Conservation (phyloP, 805 yeast species). For the Candida odintsovae region DNA sequence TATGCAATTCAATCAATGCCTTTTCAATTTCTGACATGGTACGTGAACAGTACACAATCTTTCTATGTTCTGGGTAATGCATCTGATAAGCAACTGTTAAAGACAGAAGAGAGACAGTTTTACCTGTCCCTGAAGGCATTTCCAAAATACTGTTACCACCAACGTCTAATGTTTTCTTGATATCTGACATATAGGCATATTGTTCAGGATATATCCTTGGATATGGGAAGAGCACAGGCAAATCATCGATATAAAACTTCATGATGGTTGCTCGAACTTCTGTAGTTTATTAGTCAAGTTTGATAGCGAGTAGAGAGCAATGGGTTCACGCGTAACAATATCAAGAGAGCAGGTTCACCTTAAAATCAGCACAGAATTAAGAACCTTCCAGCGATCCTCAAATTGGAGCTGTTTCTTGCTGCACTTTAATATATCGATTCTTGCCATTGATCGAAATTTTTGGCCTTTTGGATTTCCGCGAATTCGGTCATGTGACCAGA, state of each 20-base stretch:
- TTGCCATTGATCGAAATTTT: not conserved
- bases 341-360: not conserved
- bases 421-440: too few relatives aligned
- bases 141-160: conserved; percentile 96
- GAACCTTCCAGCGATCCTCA: not conserved
- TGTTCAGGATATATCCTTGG: conserved; percentile 98
- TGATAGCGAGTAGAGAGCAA: not conserved
- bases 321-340: not conserved
- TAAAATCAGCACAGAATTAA: not conserved
- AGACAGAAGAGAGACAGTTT: conserved; percentile 87
- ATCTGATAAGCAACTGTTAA: conserved; percentile 93
- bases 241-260: conserved; percentile 82
- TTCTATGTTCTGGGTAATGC: conserved; percentile 90
- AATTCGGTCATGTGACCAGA: not conserved
- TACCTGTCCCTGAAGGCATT: conserved; percentile 99
- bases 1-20: conserved; percentile 86
- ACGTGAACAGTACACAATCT: conserved; percentile 96
- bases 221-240: conserved; percentile 93
- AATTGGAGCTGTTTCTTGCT: not conserved
- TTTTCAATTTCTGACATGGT: conserved; percentile 99
- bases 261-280: conserved; percentile 3
- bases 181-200: conserved; percentile 95
- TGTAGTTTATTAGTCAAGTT: not conserved
- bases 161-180: conserved; percentile 87
- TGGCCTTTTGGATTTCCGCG: not conserved